Percentiles rank a stretch among this genome's conserved stretches.
phyloP scores from a whole-genome alignment of 148 eudicot genomes.

The Beta vulgaris region DNA sequence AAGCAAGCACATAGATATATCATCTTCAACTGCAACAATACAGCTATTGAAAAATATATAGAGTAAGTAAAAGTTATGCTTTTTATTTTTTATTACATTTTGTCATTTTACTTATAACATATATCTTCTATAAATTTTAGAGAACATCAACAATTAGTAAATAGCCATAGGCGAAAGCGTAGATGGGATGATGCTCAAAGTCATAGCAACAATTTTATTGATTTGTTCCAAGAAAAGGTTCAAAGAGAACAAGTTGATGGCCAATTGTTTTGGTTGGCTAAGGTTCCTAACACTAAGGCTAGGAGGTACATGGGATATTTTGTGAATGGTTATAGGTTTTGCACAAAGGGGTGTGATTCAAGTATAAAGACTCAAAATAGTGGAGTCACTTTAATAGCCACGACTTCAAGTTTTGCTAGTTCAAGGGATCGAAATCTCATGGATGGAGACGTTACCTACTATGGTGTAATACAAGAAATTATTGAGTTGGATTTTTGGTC shows the following conservation, averaged over 20 bases:
- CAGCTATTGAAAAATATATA: too few relatives aligned
- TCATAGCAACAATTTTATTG: background rate
- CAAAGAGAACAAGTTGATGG: background rate
- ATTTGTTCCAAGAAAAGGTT: background rate
- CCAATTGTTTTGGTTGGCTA: background rate
- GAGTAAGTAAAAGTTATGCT: background rate
- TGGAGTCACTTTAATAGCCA: too few relatives aligned
- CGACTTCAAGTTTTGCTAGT: too few relatives aligned
- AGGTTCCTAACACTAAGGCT: background rate
- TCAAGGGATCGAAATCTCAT: too few relatives aligned
- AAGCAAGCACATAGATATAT: background rate
- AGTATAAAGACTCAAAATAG: background rate
- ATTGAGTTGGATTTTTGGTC: background rate
- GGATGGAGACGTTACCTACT: background rate
- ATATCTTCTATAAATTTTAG: too few relatives aligned
- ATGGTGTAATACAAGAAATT: background rate
- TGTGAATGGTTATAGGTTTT: too few relatives aligned
- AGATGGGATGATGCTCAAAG: background rate
- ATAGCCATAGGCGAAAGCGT: too few relatives aligned
- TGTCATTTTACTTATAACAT: too few relatives aligned
- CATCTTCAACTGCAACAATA: background rate
- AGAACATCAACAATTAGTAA: too few relatives aligned
- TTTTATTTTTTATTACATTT: too few relatives aligned
- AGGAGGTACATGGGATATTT: background rate
- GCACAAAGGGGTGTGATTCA: background rate